These are phyloP conservation scores for Wickerhamomyces sydowiorum DNA, from an alignment of 805 yeast species.

Conservation along the genomic window DNA sequence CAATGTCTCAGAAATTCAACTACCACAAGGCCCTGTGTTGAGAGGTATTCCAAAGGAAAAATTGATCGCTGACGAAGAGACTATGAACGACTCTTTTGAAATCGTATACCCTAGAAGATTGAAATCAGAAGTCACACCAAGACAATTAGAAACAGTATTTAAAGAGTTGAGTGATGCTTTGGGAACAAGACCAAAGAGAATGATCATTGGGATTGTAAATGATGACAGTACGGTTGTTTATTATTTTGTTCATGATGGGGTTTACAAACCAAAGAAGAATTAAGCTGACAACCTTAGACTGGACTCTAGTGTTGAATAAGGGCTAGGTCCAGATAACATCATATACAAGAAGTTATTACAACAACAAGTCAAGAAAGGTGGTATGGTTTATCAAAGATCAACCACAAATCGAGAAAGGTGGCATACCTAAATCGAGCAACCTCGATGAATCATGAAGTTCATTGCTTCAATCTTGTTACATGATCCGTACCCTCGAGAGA, in stretches of 20 bases:
- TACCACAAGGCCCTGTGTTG: slow-evolving; percentile 5
- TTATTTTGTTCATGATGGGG: slow-evolving; percentile 61
- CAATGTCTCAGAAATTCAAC: slow-evolving; percentile 8
- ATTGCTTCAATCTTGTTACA: too few relatives aligned
- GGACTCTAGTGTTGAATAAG: background rate
- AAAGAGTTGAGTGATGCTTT: slow-evolving; percentile 11
- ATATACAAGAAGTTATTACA: too few relatives aligned
- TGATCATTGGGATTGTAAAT: slow-evolving; percentile 51
- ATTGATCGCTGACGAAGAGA: slow-evolving; percentile 11
- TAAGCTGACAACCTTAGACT: slow-evolving; percentile 16
- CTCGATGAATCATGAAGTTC: too few relatives aligned
- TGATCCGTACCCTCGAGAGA: too few relatives aligned
- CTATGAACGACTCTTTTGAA: slow-evolving; percentile 3
- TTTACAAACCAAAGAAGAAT: slow-evolving; percentile 57
- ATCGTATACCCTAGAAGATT: slow-evolving; percentile 31
- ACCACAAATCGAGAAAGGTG: too few relatives aligned
- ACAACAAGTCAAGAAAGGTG: too few relatives aligned
- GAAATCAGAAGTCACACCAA: slow-evolving; percentile 28
- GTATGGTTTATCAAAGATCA: too few relatives aligned
- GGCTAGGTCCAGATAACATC: too few relatives aligned
- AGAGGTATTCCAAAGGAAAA: slow-evolving; percentile 20
- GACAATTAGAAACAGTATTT: slow-evolving; percentile 37
- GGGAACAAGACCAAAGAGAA: slow-evolving; percentile 31
- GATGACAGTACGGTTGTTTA: slow-evolving; percentile 70
- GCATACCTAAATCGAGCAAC: too few relatives aligned